Conservation (phyloP, 129 eudicot species). For the Centrapalus pauciflorus region DNA sequence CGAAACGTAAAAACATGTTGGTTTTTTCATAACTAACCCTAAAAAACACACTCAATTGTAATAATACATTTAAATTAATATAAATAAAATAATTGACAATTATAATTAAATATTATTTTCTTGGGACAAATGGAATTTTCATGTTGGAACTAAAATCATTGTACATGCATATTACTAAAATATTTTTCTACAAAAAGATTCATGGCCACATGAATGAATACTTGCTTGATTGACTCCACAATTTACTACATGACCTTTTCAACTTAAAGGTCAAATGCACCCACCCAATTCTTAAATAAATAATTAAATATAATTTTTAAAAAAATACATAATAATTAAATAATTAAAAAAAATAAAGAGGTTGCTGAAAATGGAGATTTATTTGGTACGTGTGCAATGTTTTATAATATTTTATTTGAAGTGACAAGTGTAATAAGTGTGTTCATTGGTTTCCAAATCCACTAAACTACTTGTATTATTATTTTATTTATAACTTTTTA, state of each 20-base stretch:
- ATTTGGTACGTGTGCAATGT: constrained; percentile 19
- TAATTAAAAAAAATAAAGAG: neutral
- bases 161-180: constrained; percentile 4
- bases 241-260: constrained; percentile 20
- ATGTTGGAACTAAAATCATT: constrained; percentile 11
- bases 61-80: no score
- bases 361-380: constrained; percentile 17
- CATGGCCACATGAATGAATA: constrained; percentile 21
- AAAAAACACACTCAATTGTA: no score
- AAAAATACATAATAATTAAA: no score
- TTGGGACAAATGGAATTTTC: constrained; percentile 12
- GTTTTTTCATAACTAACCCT: no score
- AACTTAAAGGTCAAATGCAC: constrained; percentile 16
- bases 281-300: constrained; percentile 1
- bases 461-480: no score
- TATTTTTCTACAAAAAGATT: neutral
- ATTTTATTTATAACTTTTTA: no score
- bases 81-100: no score
- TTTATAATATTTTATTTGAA: neutral
- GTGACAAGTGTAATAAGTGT: constrained; percentile 3
- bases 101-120: neutral
- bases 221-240: constrained; percentile 40
- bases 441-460: neutral
- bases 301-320: neutral
- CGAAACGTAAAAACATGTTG: no score